Evolutionary conservation across 1,139 yeast species (phyloP).

Genomic region (Neolecta irregularis): DNA sequence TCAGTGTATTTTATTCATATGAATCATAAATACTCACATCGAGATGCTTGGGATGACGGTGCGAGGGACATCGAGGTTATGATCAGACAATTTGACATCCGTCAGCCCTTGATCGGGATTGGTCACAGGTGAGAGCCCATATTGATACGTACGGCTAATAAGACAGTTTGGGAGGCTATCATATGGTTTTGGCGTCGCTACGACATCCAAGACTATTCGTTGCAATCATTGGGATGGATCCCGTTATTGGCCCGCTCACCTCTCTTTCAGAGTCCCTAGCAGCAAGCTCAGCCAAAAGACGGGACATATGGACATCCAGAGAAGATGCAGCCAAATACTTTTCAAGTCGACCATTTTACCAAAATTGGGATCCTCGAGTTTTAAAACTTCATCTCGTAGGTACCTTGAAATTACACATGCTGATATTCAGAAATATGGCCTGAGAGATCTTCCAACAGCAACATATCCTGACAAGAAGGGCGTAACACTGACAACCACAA

Average conservation of each 20-base stretch:
- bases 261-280: background rate
- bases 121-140: too few species aligned
- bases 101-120: conserved; percentile 13
- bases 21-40: too few species aligned
- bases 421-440: conserved; percentile 13
- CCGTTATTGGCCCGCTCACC: conserved; percentile 11
- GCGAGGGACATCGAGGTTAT: conserved; percentile 12
- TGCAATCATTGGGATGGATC: conserved; percentile 14
- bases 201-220: conserved; percentile 13
- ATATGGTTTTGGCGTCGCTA: conserved; percentile 11
- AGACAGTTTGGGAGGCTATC: conserved; percentile 16
- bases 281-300: conserved; percentile 13
- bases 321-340: conserved; percentile 13
- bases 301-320: conserved; percentile 13
- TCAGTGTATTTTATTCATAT: too few species aligned
- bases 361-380: conserved; percentile 13
- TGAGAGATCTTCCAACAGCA: conserved; percentile 10
- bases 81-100: conserved; percentile 11
- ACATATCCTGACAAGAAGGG: conserved; percentile 11
- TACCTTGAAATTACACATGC: too few species aligned
- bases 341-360: conserved; percentile 10
- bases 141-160: too few species aligned
- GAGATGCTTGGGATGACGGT: conserved; percentile 13
- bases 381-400: conserved; percentile 13
- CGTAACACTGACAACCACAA: conserved; percentile 13